Conservation (phyloP, 2,329 filamentous ascomycete species). For the Xylaria sp. region DNA sequence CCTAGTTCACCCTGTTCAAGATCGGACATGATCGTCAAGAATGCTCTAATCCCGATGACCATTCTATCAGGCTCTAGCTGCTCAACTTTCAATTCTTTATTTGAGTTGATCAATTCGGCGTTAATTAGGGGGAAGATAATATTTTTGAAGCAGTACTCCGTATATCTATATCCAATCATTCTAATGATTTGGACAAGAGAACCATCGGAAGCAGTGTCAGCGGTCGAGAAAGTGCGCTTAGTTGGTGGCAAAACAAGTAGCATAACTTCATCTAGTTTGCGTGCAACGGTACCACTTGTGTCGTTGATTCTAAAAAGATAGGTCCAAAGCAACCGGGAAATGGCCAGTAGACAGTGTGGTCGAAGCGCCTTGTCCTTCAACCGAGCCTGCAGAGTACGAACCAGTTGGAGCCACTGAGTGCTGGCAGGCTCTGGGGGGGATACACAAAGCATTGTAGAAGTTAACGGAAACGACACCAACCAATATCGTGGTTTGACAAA, state of each 20-base stretch:
- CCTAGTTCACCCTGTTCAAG: conserved; percentile 84
- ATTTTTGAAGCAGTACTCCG: conserved; percentile 90
- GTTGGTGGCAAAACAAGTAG: conserved; percentile 83
- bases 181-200: conserved; percentile 93
- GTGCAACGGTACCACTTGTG: conserved; percentile 70
- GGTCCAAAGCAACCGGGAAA: conserved; percentile 92
- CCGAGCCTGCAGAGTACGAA: conserved; percentile 80
- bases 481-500: conserved; percentile 93
- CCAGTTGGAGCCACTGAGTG: conserved; percentile 85
- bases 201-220: conserved; percentile 84
- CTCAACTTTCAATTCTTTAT: conserved; percentile 84
- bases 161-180: conserved; percentile 92
- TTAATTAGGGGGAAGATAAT: conserved; percentile 97
- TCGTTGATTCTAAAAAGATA: conserved; percentile 90
- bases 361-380: conserved; percentile 85
- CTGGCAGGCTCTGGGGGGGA: conserved; percentile 86
- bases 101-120: conserved; percentile 82
- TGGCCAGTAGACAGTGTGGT: conserved; percentile 84
- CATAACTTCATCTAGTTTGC: conserved; percentile 90
- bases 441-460: conserved; percentile 86
- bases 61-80: conserved; percentile 95
- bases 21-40: conserved; percentile 91
- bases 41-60: conserved; percentile 95
- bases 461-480: conserved; percentile 87
- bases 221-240: conserved; percentile 82